Base-by-base conservation (phyloP, 495 filamentous ascomycete genomes). In the Xylaria grammica region DNA sequence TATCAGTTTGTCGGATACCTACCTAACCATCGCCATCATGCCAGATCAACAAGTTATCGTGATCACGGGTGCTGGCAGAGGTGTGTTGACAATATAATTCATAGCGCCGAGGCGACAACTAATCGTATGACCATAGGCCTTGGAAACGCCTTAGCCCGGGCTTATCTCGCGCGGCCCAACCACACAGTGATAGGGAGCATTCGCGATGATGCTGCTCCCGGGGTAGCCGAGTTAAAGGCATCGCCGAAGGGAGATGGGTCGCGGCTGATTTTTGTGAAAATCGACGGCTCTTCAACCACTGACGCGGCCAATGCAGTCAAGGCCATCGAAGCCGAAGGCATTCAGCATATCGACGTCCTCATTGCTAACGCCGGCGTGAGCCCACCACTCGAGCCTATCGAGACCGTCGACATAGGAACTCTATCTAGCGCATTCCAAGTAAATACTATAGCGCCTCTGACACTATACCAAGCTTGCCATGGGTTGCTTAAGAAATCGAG, bases 321-420 rank as follows among this genome's bases (percentile, higher is more conserved):
- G 11, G 60, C 11, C 3, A 42, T 52, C 8, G 48, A 62, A 49
- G 48, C 4, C 4, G 48, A 20, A 20, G 54, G 71, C 22, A 27
- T 65, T 15, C 38, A 58, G 24, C 45, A 61, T 9, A 57, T 73
- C 24, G 71, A 73, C 69, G 53, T 72, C 13, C 63, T 66, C 6
- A 62, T 76, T 9, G 48, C 69, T 17, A 74, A 67, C 51, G 69
- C 72, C 3, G 72, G 72, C 29, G 58, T 42, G 1, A 22, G 32
- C 36, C 34, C 34, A 3, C 32, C 30, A 2, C 15, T 67, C 11
- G 56, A 53, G 0, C 46, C 68, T 6, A 57, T 70, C 24, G 67
- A 60, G 50, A 63, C 29, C 24, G 65, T 63, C 30, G 61, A 54
- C 38, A 19, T 56, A 4, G 62, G 65, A 32, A 48, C 26, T 10